Conservation (phyloP, 176 grass and related monocot species). For the Aechmea fasciata region DNA sequence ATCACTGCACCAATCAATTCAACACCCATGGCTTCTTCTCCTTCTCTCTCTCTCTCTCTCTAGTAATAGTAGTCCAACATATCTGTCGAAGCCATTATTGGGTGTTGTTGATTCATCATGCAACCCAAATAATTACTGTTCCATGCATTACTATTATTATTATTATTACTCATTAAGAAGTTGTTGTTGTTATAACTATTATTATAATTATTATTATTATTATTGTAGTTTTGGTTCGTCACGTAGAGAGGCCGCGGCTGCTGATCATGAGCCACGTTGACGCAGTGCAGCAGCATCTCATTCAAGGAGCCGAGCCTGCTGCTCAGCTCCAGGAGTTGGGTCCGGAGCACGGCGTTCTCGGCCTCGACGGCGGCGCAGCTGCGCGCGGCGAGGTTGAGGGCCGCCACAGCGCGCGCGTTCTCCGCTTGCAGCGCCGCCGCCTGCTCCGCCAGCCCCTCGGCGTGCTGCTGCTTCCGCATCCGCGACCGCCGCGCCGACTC, state of each 20-base stretch:
- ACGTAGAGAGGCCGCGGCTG: too few relatives aligned
- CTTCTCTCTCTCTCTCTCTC: too few relatives aligned
- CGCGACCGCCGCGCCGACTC: slow-evolving; percentile 72
- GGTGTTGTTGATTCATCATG: not conserved
- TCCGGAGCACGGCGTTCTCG: slow-evolving; percentile 60
- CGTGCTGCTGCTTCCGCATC: slow-evolving; percentile 59
- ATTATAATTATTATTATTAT: too few relatives aligned
- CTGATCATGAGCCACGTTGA: slow-evolving; percentile 1
- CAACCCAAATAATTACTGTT: too few relatives aligned
- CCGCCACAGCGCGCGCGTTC: slow-evolving; percentile 20
- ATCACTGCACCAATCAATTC: too few relatives aligned
- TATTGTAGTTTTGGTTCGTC: too few relatives aligned
- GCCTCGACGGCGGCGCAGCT: slow-evolving; percentile 36
- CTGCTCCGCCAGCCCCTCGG: slow-evolving; percentile 55
- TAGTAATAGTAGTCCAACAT: not conserved
- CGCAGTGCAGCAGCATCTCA: slow-evolving; percentile 43
- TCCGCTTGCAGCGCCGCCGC: slow-evolving; percentile 37
- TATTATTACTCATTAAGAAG: too few relatives aligned
- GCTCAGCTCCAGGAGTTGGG: slow-evolving; percentile 55
- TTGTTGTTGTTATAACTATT: too few relatives aligned
- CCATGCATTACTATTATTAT: too few relatives aligned
- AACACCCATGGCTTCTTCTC: too few relatives aligned
- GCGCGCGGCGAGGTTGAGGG: slow-evolving; percentile 30
- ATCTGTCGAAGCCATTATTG: not conserved
- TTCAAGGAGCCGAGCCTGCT: slow-evolving; percentile 41